phyloP scores from a whole-genome alignment of 805 yeast species.

The Candida oleophila region DNA sequence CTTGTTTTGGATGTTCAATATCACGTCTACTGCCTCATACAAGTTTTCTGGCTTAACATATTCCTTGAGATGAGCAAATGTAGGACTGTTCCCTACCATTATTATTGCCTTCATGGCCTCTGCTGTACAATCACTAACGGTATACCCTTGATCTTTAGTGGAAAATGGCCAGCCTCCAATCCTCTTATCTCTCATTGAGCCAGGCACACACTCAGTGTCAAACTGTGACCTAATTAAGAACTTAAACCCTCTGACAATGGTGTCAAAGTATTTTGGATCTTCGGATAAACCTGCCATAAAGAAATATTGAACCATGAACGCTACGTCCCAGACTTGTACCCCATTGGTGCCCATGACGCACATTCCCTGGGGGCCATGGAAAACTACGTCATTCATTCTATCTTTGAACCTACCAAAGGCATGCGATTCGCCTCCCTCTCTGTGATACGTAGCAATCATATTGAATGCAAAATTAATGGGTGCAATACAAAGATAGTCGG shows the following conservation, averaged over 20 bases:
- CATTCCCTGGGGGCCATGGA: conserved; percentile 88
- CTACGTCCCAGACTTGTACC: conserved; percentile 94
- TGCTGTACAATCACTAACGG: conserved; percentile 96
- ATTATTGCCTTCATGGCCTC: conserved; percentile 91
- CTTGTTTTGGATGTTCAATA: conserved; percentile 73
- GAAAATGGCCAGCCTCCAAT: conserved; percentile 96
- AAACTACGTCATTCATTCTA: conserved; percentile 73
- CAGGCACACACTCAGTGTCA: conserved; percentile 71
- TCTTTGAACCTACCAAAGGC: conserved; percentile 54
- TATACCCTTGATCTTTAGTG: conserved; percentile 93
- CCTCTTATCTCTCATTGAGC: conserved; percentile 79
- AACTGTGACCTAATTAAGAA: conserved; percentile 85
- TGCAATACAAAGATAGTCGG: conserved; percentile 83
- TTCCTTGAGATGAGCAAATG: conserved; percentile 40
- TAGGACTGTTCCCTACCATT: conserved; percentile 75
- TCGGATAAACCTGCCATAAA: conserved; percentile 79
- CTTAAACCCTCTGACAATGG: conserved; percentile 62
- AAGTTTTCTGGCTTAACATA: conserved; percentile 57
- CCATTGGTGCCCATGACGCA: conserved; percentile 97
- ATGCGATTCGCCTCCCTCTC: conserved; percentile 68
- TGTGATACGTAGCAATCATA: conserved; percentile 64
- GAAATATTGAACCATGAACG: conserved; percentile 83
- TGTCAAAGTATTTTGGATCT: conserved; percentile 58
- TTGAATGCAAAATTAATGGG: conserved; percentile 90
- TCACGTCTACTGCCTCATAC: conserved; percentile 70